Evolutionary conservation across 23 red algal species (phyloP), one percentile per base, ranked within the genome.

Genomic region (Chondrus crispus): DNA sequence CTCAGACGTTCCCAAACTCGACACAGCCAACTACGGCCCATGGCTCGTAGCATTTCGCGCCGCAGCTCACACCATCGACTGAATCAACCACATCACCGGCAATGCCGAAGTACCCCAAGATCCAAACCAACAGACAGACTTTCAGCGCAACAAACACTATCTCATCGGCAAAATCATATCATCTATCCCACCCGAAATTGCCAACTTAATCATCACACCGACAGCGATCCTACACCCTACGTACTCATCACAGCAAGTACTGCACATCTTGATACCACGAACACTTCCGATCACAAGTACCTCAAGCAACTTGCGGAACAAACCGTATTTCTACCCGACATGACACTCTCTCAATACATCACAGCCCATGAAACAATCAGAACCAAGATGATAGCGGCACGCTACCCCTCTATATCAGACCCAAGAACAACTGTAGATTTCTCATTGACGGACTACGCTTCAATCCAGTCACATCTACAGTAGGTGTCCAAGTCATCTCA

Each of bases 281-380:
- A 66, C 26, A 32, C 26, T 1, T 32, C 26, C 35, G 60, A 66
- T 66, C 60, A 66, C 35, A 22, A 32, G 26, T 32, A 6, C 26
- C 60, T 66, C 26, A 66, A 66, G 60, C 26, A 22, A 66, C 26
- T 66, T 22, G 60, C 60, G 6, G 1, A 66, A 0, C 26, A 22
- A 66, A 66, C 60, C 60, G 26, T 1, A 32, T 66, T 66, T 32
- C 26, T 32, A 32, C 26, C 26, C 26, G 60, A 66, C 60, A 66
- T 66, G 18, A 66, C 60, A 66, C 1, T 82, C 78, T 41, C 1
- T 28, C 44, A 82, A 53, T 82, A 82, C 78, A 50, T 82, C 48
- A 82, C 30, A 0, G 48, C 26, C 26, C 1, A 82, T 57, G 30
- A 50, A 57, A 20, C 22, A 22, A 2, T 82, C 78, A 41, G 78